Conservation (phyloP, 164 flowering plant species). For the Paratinospora sagittata region DNA sequence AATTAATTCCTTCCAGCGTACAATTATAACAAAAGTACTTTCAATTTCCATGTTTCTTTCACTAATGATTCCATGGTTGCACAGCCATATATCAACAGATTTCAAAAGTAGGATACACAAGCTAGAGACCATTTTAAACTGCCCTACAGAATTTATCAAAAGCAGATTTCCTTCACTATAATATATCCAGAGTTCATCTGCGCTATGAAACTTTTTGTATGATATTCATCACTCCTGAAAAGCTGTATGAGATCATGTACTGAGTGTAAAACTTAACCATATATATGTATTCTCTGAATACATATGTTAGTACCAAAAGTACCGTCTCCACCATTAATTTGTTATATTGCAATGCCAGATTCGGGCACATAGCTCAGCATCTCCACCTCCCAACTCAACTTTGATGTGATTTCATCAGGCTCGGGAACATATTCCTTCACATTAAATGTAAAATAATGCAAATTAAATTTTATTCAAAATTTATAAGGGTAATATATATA, state of each 20-base stretch:
- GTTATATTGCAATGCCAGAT: constrained; percentile 25
- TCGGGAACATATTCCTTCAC: constrained; percentile 65
- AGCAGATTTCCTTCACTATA: background rate
- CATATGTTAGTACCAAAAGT: constrained; percentile 3
- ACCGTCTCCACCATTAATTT: background rate
- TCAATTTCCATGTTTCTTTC: background rate
- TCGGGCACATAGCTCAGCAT: constrained; percentile 41
- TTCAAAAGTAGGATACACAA: background rate
- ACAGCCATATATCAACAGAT: background rate
- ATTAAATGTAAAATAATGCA: background rate
- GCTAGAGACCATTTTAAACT: background rate
- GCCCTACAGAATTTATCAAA: background rate
- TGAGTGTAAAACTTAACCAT: background rate
- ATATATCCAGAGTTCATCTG: background rate
- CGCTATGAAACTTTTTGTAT: background rate
- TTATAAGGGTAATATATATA: too few relatives aligned
- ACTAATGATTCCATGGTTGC: background rate
- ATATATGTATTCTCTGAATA: background rate
- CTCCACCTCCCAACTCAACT: constrained; percentile 69
- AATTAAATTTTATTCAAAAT: too few relatives aligned
- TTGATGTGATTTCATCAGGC: constrained; percentile 53
- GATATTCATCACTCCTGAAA: background rate
- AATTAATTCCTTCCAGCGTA: background rate
- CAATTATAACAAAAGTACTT: background rate
- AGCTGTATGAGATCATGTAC: background rate